phyloP scores from a whole-genome alignment of 805 yeast species.

The Metschnikowia arizonensis region DNA sequence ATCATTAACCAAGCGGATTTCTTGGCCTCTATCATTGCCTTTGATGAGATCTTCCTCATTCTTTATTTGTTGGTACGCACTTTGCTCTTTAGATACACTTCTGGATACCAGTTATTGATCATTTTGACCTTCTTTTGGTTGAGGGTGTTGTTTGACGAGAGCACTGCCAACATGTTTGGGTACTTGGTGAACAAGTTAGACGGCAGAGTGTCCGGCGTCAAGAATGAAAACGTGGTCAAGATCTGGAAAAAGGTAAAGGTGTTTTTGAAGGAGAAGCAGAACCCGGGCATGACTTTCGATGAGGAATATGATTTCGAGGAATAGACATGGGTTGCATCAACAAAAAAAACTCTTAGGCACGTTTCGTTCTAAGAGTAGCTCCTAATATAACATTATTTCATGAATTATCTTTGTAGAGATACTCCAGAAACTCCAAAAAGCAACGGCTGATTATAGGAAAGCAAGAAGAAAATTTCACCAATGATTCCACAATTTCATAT shows the following conservation, averaged over 20 bases:
- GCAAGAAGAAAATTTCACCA: no score
- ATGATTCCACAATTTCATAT: no score
- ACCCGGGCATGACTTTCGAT: constrained; percentile 8
- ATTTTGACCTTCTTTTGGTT: constrained; percentile 66
- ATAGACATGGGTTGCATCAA: neutral
- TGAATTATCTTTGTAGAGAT: no score
- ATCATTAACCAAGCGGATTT: constrained; percentile 35
- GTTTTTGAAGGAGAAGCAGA: constrained; percentile 27
- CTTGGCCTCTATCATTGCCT: constrained; percentile 49
- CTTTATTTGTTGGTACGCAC: constrained; percentile 56
- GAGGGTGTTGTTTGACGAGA: constrained; percentile 54
- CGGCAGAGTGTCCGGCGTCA: constrained; percentile 35
- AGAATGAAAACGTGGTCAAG: constrained; percentile 42
- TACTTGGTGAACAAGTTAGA: constrained; percentile 43
- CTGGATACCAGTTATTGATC: constrained; percentile 63
- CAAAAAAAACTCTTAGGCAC: no score
- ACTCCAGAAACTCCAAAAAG: no score
- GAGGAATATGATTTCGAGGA: constrained; percentile 5
- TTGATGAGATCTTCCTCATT: constrained; percentile 55
- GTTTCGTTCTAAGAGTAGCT: no score
- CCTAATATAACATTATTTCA: no score
- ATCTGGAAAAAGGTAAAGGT: constrained; percentile 34
- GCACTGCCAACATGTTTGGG: constrained; percentile 42
- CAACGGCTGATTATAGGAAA: no score
- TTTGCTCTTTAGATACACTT: constrained; percentile 55